Base-by-base conservation (phyloP, 2,329 filamentous ascomycete species). In the Fusarium cyanostomum region DNA sequence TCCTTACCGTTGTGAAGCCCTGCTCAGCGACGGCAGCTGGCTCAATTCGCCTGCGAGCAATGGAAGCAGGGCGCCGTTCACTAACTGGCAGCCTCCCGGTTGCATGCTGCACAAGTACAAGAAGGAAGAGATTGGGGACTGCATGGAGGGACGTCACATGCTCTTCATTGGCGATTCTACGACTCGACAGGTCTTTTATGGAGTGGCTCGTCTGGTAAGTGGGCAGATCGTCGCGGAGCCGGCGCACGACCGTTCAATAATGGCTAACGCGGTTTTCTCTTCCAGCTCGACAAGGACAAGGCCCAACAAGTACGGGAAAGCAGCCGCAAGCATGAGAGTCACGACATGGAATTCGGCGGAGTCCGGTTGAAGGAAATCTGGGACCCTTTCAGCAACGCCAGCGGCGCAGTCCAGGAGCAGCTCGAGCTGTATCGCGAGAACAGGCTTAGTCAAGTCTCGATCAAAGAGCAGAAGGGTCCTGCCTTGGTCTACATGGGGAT, bases 111-210 rank as follows among this genome's bases (percentile, higher is more conserved):
- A 84, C 59, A 76, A 82, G 58, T 88, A 89, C 74, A 78, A 79
- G 27, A 71, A 73, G 15, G 73, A 79, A 21, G 83, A 86, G 42
- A 79, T 88, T 48, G 72, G 75, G 26, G 72, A 75, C 48, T 90
- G 88, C 67, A 77, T 87, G 27, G 73, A 75, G 12, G 75, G 78
- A 18, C 81, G 80, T 24, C 80, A 79, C 42, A 70, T 89, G 24
- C 77, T 87, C 9, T 86, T 89, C 67, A 78, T 82, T 28, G 87
- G 87, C 24, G 87, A 89, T 70, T 84, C 84, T 2, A 84, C 82
- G 0, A 80, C 83, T 7, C 82, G 86, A 18, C 82, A 88, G 67
- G 72, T 88, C 12, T 89, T 85, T 73, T 88, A 85, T 79, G 83
- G 84, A 13, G 69, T 72, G 55, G 70, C 56, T 13, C 59, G 70